A percentile compares a stretch with the other conserved stretches of the same genome.
These are phyloP conservation scores for Xylaria scruposa DNA, from an alignment of 495 filamentous ascomycete genomes.

Conservation along the genomic window DNA sequence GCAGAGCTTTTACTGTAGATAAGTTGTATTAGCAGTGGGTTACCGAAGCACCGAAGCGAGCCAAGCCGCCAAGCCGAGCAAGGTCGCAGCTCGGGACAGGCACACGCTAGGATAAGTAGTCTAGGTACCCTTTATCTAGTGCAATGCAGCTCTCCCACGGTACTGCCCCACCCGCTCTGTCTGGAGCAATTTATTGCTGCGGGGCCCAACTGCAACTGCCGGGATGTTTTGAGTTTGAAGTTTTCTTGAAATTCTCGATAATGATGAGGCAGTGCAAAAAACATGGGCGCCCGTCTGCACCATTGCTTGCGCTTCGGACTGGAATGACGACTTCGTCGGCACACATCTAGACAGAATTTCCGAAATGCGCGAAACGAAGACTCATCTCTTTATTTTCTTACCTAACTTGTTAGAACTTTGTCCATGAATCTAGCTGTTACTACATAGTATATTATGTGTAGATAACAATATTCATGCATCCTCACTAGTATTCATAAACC, in stretches of 20 bases:
- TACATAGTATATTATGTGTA: too few species aligned
- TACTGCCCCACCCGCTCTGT: slow-evolving; percentile 23
- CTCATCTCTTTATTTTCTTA: neutral
- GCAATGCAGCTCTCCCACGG: slow-evolving; percentile 10
- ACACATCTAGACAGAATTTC: neutral
- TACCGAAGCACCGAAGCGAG: slow-evolving; percentile 10
- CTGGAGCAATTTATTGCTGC: slow-evolving; percentile 24
- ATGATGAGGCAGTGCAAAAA: slow-evolving; percentile 16
- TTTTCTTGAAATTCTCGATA: slow-evolving; percentile 14
- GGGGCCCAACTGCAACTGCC: slow-evolving; percentile 27
- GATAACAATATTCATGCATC: neutral
- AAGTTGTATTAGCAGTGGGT: neutral
- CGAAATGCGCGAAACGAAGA: neutral
- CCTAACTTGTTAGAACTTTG: neutral
- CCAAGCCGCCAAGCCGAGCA: slow-evolving; percentile 21
- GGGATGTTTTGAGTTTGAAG: slow-evolving; percentile 17
- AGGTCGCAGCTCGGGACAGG: slow-evolving; percentile 25
- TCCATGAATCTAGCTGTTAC: neutral
- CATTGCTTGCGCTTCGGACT: neutral
- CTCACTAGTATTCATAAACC: neutral
- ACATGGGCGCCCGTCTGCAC: neutral
- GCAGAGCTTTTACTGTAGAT: neutral
- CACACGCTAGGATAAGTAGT: slow-evolving; percentile 18
- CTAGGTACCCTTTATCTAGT: slow-evolving; percentile 26
- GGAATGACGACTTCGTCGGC: neutral